Evolutionary conservation across 2,329 filamentous ascomycete genomes (phyloP), one percentile per base, ranked within the genome.

Genomic region (Cordyceps fumosorosea): DNA sequence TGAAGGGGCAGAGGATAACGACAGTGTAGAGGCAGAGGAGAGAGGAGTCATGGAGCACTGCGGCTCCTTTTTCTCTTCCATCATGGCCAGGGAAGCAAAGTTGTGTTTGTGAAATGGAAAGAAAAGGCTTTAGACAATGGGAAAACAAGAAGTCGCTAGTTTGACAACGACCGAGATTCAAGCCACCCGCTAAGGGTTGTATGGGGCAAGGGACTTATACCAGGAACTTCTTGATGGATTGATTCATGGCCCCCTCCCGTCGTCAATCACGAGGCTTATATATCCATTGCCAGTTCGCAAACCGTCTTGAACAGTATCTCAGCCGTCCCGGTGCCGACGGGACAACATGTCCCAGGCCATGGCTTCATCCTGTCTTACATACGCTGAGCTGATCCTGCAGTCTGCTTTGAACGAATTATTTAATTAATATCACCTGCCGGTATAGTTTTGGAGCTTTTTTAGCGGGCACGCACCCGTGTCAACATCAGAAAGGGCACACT

Each of bases 271-370:
- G 20, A 42, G 8, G 24, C 24, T 26, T 58, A 40, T 52, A 52
- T 56, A 56, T 34, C 6, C 24, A 32, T 26, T 7, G 40, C 24
- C 18, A 6, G 3, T 5, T 59, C 48, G 56, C 56, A 37, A 52
- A 59, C 18, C 22, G 40, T 59, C 45, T 42, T 59, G 8, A 52
- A 59, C 16, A 22, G 47, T 50, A 22, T 44, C 11, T 48, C 42
- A 42, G 59, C 59, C 59, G 59, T 48, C 1, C 52, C 59, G 59
- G 59, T 20, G 14, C 51, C 59, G 51, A 61, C 22, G 51, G 20
- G 20, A 14, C 34, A 37, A 47, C 20, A 24, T 26, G 37, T 22
- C 29, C 37, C 26, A 42, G 22, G n/a, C 40, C 22, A 20, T 6
- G 8, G 42, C 24, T 34, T 58, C 26, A 10, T 48, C 29, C 26